A percentile compares a stretch with the other conserved stretches of the same genome.
These are phyloP conservation scores for Metarhizium anisopliae DNA, from an alignment of 2,329 filamentous ascomycete genomes.

Conservation along the genomic window DNA sequence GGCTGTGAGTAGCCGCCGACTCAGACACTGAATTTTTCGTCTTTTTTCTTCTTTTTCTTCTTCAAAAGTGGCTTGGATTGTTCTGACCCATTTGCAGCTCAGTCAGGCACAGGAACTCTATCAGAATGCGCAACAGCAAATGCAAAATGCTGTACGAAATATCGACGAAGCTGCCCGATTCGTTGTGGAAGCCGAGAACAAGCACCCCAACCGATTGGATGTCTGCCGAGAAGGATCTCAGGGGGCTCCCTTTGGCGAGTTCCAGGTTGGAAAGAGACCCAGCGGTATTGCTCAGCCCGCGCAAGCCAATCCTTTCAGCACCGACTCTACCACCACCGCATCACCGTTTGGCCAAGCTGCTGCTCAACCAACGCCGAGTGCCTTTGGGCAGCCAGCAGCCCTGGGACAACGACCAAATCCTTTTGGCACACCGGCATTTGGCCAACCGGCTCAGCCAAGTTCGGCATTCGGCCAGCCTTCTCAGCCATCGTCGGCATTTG, in stretches of 20 bases:
- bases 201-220: constrained; percentile 68
- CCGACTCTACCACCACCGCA: constrained; percentile 9
- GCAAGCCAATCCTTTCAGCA: constrained; percentile 34
- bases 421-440: constrained; percentile 25
- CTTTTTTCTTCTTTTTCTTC: too few species aligned
- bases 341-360: constrained; percentile 23
- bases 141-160: constrained; percentile 60
- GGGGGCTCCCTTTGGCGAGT: constrained; percentile 36
- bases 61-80: neutral
- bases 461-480: constrained; percentile 17
- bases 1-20: constrained; percentile 32
- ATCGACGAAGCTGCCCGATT: constrained; percentile 64
- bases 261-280: constrained; percentile 29
- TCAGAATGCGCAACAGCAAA: constrained; percentile 59
- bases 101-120: constrained; percentile 53
- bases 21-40: neutral
- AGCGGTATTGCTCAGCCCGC: constrained; percentile 16
- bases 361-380: constrained; percentile 14
- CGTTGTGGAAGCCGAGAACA: constrained; percentile 54
- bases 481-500: constrained; percentile 26
- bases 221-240: constrained; percentile 41
- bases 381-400: constrained; percentile 30
- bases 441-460: constrained; percentile 24
- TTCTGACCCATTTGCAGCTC: constrained; percentile 31
- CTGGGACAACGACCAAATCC: constrained; percentile 24